phyloP scores from a whole-genome alignment of 2,329 filamentous ascomycete species.

The Stylonectria norvegica region DNA sequence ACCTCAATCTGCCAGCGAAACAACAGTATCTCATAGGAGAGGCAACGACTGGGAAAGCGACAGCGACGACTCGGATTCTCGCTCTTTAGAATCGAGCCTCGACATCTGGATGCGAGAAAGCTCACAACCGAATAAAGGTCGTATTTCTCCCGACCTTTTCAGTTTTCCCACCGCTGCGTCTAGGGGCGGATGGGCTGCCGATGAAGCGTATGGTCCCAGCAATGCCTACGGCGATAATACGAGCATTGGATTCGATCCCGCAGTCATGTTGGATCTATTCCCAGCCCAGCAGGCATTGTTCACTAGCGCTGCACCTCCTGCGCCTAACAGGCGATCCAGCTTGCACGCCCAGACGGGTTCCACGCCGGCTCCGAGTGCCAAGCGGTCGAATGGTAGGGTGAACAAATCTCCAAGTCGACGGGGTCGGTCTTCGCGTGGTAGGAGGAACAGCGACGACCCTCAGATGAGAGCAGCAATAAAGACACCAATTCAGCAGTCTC shows the following conservation, averaged over 20 bases:
- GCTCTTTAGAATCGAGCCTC: conserved; percentile 47
- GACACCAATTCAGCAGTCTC: conserved; percentile 25
- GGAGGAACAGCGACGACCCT: conserved; percentile 32
- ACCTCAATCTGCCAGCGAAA: conserved; percentile 47
- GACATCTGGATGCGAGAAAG: conserved; percentile 59
- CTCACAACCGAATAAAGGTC: conserved; percentile 36
- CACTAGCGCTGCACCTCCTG: conserved; percentile 40
- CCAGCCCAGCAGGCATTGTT: conserved; percentile 40
- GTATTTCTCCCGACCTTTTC: conserved; percentile 52
- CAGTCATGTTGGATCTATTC: conserved; percentile 47
- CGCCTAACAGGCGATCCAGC: conserved; percentile 53
- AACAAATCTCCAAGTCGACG: conserved; percentile 18
- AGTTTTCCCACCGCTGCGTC: conserved; percentile 43
- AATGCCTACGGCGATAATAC: conserved; percentile 18
- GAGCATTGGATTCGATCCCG: conserved; percentile 28
- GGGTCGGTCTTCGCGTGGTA: conserved; percentile 5
- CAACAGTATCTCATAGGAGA: conserved; percentile 39
- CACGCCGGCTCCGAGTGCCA: conserved; percentile 30
- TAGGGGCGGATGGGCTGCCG: conserved; percentile 45
- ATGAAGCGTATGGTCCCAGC: conserved; percentile 44
- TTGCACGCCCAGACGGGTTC: conserved; percentile 46
- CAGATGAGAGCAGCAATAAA: conserved; percentile 25
- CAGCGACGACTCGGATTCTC: conserved; percentile 39
- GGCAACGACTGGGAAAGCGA: conserved; percentile 45
- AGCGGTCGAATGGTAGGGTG: conserved; percentile 11